Evolutionary conservation across 2,329 filamentous ascomycete genomes (phyloP), one percentile per base, ranked within the genome.

Genomic region (Alternaria triticimaculans): DNA sequence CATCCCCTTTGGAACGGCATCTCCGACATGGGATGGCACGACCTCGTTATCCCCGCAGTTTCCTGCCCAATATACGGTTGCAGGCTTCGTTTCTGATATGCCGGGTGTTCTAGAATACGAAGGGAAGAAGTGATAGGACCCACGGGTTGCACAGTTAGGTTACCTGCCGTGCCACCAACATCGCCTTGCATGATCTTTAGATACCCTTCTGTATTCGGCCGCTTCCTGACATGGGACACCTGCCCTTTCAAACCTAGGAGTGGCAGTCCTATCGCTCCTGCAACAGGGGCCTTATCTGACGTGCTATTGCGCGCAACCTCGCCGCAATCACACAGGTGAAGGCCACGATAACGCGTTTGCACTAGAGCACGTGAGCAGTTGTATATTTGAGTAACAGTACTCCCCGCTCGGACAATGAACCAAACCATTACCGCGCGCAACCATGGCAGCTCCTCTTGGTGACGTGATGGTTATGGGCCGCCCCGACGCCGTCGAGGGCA

Each of bases 391-490:
- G 26, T 43, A 54, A 14, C 18, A 25, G 15, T 25, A n/a, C 15
- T 37, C 15, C 6, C 18, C 30, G 10, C 54, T n/a, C 25, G 33
- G 7, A 12, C 14, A 21, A 37, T 33, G 49, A 51, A 54, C 20
- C 26, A 43, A 30, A 59, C 21, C 8, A 28, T 2, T 5, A 60
- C 43, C n/a, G 14, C 18, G 5, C 49, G 28, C 49, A 51, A 58
- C 46, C 23, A 68, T 68, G 65, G 63, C 65, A 20, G 49, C 65
- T 44, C 65, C 63, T 18, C 28, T 64, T 46, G 63, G 58, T 55
- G 66, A 68, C 18, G 45, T 53, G 15, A 53, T 68, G 18, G 62
- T 68, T 23, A 58, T 66, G 25, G 64, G 64, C 18, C 25, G 53
- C 2, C 61, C 66, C 8, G 59, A 64, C 28, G 37, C 28, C 12